A percentile compares a stretch with the other conserved stretches of the same genome.
phyloP scores from a whole-genome alignment of 1,284 basidiomycete genomes.

The Spongispora temasekensis region DNA sequence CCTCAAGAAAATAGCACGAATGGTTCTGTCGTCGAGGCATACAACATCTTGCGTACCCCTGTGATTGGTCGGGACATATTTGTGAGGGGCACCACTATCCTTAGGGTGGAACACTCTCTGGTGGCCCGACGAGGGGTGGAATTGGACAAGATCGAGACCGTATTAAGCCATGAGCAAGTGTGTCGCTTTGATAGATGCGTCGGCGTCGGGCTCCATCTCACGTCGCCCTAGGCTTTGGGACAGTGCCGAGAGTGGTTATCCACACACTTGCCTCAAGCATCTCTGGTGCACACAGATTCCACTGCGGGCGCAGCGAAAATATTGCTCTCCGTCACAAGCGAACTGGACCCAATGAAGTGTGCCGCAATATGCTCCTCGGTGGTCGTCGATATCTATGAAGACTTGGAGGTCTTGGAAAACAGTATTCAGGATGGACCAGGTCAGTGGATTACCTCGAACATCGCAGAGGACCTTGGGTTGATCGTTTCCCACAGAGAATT shows the following conservation, averaged over 20 bases:
- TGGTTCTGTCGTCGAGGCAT: constrained; percentile 74
- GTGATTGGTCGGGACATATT: constrained; percentile 45
- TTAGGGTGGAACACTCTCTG: constrained; percentile 70
- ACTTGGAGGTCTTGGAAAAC: constrained; percentile 55
- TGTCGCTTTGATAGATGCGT: neutral
- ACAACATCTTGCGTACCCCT: constrained; percentile 55
- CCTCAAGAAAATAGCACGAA: constrained; percentile 79
- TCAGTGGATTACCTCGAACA: constrained; percentile 25
- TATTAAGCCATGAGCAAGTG: constrained; percentile 79
- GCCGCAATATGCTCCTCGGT: constrained; percentile 75
- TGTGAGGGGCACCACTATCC: constrained; percentile 57
- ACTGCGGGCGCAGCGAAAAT: constrained; percentile 68
- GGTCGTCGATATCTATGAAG: constrained; percentile 57
- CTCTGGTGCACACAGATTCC: constrained; percentile 56
- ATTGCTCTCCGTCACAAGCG: constrained; percentile 38
- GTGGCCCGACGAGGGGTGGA: constrained; percentile 57
- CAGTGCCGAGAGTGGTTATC: constrained; percentile 66
- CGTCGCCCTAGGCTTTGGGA: constrained; percentile 61
- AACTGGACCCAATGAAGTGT: constrained; percentile 42
- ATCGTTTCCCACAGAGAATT: constrained; percentile 48
- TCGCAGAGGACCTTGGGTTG: neutral
- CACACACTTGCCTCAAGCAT: constrained; percentile 51
- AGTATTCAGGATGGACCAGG: constrained; percentile 65
- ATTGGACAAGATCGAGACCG: constrained; percentile 49
- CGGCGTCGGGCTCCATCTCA: neutral